Conservation (phyloP, 2,329 filamentous ascomycete genomes). For the Clarireedia paspali region DNA sequence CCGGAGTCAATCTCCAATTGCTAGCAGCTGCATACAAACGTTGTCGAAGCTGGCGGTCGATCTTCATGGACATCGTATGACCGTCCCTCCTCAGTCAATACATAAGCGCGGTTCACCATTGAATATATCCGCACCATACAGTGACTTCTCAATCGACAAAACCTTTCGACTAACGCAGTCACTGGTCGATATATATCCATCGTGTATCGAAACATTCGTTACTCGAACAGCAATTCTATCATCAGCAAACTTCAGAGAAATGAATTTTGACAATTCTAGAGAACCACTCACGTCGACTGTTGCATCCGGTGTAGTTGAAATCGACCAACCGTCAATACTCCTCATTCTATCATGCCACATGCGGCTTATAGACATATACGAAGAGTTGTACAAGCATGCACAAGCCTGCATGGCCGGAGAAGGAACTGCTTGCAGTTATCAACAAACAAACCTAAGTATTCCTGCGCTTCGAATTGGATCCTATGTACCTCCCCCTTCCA, state of each 20-base stretch:
- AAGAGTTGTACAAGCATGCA: constrained; percentile 20
- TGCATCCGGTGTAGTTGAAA: neutral
- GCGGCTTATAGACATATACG: constrained; percentile 20
- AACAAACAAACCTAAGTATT: neutral
- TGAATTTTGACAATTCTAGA: neutral
- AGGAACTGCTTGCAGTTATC: constrained; percentile 3
- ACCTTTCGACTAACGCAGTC: constrained; percentile 17
- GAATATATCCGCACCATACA: neutral
- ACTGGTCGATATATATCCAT: constrained; percentile 20
- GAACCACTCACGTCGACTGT: neutral
- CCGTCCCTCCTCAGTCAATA: constrained; percentile 19
- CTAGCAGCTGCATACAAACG: constrained; percentile 13
- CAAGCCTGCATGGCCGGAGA: constrained; percentile 11
- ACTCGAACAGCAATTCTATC: neutral
- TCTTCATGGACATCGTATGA: constrained; percentile 15
- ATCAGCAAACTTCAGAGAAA: neutral
- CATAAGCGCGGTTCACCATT: constrained; percentile 10
- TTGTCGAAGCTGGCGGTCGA: constrained; percentile 19
- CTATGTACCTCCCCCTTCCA: constrained; percentile 13
- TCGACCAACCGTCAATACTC: constrained; percentile 18
- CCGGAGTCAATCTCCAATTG: neutral
- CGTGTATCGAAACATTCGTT: constrained; percentile 13
- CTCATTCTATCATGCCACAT: constrained; percentile 23
- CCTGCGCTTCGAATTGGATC: constrained; percentile 17
- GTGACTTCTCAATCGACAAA: constrained; percentile 13